A percentile compares a stretch with the other conserved stretches of the same genome.
phyloP scores from a whole-genome alignment of 2,329 filamentous ascomycete genomes.

The Colletotrichum caudatum region DNA sequence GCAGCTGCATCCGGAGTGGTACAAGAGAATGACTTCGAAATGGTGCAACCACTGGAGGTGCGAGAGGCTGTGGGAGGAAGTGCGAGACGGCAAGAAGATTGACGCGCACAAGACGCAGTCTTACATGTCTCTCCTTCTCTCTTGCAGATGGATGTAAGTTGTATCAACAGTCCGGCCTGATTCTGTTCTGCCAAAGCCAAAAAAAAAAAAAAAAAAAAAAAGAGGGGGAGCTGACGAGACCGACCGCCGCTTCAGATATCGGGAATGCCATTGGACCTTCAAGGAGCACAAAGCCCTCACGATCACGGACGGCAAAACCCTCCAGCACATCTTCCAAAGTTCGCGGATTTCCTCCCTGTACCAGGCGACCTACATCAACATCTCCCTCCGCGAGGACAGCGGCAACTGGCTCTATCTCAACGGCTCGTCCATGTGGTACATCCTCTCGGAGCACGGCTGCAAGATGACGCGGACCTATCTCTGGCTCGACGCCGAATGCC shows the following conservation, averaged over 20 bases:
- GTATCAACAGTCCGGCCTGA: too few relatives aligned
- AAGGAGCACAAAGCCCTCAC: slow-evolving; percentile 32
- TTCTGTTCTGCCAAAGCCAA: neutral
- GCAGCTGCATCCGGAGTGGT: slow-evolving; percentile 39
- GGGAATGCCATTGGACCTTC: slow-evolving; percentile 28
- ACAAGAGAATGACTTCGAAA: slow-evolving; percentile 34
- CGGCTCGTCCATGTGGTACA: slow-evolving; percentile 28
- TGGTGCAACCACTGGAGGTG: slow-evolving; percentile 44
- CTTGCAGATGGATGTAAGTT: slow-evolving; percentile 39
- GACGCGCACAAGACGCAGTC: slow-evolving; percentile 17
- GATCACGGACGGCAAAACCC: slow-evolving; percentile 36
- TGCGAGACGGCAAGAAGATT: slow-evolving; percentile 7
- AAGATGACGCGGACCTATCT: slow-evolving; percentile 22
- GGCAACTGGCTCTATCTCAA: slow-evolving; percentile 40
- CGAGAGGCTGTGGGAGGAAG: slow-evolving; percentile 36
- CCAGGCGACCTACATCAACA: slow-evolving; percentile 29
- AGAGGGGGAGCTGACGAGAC: neutral
- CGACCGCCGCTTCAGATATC: slow-evolving; percentile 22
- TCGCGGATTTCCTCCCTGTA: neutral
- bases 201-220: too few relatives aligned
- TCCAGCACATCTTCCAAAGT: slow-evolving; percentile 30
- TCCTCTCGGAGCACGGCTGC: slow-evolving; percentile 15
- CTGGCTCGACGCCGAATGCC: slow-evolving; percentile 42
- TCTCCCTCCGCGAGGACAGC: slow-evolving; percentile 39
- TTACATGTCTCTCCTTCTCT: slow-evolving; percentile 36